phyloP scores from a whole-genome alignment of 371 early-diverging fungal species.

The Apophysomyces variabilis region DNA sequence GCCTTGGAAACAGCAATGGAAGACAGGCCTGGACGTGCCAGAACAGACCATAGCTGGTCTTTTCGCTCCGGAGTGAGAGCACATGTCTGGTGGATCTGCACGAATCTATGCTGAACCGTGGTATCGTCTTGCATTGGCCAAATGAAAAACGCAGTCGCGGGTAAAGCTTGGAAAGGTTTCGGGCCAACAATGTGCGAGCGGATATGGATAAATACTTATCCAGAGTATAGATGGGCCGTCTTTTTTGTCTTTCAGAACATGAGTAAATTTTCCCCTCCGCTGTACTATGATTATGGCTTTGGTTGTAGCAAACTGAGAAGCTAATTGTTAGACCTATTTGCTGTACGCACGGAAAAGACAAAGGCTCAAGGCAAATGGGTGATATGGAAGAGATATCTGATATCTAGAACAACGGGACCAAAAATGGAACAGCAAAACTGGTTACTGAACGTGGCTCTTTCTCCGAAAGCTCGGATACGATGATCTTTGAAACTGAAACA shows the following conservation, averaged over 20 bases:
- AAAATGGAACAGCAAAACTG: too few species aligned
- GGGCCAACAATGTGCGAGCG: too few species aligned
- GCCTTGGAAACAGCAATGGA: constrained; percentile 43
- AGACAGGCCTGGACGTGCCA: constrained; percentile 24
- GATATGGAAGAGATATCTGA: too few species aligned
- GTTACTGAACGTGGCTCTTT: too few species aligned
- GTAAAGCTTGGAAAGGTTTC: neutral
- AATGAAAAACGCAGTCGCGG: constrained; percentile 4
- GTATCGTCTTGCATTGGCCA: constrained; percentile 13
- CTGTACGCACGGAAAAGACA: too few species aligned
- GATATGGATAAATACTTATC: too few species aligned
- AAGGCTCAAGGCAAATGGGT: too few species aligned
- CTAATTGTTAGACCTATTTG: too few species aligned
- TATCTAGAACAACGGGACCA: too few species aligned
- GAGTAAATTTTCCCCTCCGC: too few species aligned
- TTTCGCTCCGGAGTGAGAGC: constrained; percentile 13
- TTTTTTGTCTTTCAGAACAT: neutral
- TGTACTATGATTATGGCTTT: too few species aligned
- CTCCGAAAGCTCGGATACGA: constrained; percentile 1
- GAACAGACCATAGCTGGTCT: constrained; percentile 26
- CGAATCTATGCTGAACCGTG: constrained; percentile 36
- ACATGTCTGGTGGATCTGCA: constrained; percentile 37
- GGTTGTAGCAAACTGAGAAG: too few species aligned
- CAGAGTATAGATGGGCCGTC: neutral
- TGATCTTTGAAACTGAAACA: neutral